A percentile compares a stretch with the other conserved stretches of the same genome.
These are phyloP conservation scores for Capsicum chinense DNA, from an alignment of 257 asterid species.

Conservation along the genomic window DNA sequence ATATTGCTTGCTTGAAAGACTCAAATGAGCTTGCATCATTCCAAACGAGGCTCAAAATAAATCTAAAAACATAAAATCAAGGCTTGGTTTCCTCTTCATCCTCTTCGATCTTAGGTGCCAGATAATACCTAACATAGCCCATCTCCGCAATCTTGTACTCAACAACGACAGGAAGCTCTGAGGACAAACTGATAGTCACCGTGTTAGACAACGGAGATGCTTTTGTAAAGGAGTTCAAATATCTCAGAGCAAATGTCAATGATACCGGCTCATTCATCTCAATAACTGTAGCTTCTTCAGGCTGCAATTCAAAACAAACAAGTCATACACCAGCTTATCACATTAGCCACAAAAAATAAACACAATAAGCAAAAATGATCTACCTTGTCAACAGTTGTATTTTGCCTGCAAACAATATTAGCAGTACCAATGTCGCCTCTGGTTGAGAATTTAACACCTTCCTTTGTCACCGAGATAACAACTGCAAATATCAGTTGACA, in stretches of 20 bases:
- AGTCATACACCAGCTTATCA: background rate
- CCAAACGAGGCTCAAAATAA: background rate
- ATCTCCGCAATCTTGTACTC: slow-evolving; percentile 95
- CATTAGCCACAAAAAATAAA: background rate
- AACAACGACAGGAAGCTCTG: slow-evolving; percentile 87
- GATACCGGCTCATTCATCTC: slow-evolving; percentile 94
- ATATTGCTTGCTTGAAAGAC: background rate
- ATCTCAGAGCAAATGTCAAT: slow-evolving; percentile 74
- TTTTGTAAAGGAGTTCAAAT: slow-evolving; percentile 79
- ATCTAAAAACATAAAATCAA: slow-evolving; percentile 34
- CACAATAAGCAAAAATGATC: background rate
- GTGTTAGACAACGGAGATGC: slow-evolving; percentile 74
- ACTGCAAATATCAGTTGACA: slow-evolving; percentile 47
- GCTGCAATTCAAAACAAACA: slow-evolving; percentile 44
- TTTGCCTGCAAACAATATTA: slow-evolving; percentile 81
- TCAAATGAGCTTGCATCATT: slow-evolving; percentile 13
- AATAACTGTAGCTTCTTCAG: slow-evolving; percentile 76
- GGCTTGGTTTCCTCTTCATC: slow-evolving; percentile 75
- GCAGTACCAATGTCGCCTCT: slow-evolving; percentile 94
- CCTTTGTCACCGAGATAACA: slow-evolving; percentile 93
- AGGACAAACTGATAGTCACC: slow-evolving; percentile 75
- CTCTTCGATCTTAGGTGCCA: slow-evolving; percentile 94
- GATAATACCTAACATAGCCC: slow-evolving; percentile 80
- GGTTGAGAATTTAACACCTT: slow-evolving; percentile 93
- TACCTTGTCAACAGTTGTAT: slow-evolving; percentile 92